A percentile compares a stretch with the other conserved stretches of the same genome.
phyloP scores from a whole-genome alignment of 2,329 filamentous ascomycete species.

The Zasmidium citrigriseum region DNA sequence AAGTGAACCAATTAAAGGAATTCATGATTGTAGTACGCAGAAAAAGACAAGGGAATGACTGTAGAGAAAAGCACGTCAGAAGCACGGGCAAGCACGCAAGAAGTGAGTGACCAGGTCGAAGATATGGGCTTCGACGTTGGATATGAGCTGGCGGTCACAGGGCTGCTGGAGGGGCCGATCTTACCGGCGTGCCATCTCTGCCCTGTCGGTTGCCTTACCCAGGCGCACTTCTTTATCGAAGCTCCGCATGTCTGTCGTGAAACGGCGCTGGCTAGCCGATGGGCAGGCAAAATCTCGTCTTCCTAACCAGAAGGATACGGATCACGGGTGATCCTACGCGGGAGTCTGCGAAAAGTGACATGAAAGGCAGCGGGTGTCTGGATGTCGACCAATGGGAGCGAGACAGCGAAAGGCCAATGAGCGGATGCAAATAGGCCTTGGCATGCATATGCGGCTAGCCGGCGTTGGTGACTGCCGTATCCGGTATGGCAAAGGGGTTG shows the following conservation, averaged over 20 bases:
- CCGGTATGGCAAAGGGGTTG: background rate
- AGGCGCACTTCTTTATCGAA: background rate
- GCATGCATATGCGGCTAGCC: background rate
- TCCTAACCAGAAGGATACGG: background rate
- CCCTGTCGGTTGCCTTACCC: no score
- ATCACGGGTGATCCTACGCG: no score
- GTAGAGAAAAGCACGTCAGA: background rate
- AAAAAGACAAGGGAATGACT: background rate
- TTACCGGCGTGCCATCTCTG: no score
- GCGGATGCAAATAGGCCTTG: background rate
- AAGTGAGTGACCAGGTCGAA: background rate
- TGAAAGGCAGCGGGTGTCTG: background rate
- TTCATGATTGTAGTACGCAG: background rate
- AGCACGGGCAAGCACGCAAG: background rate
- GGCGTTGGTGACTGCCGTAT: background rate
- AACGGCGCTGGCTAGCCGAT: background rate
- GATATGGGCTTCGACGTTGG: background rate
- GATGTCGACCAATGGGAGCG: background rate
- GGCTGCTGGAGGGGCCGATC: no score
- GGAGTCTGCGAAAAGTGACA: background rate
- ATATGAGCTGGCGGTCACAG: no score
- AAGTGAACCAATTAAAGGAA: background rate
- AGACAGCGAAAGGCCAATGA: background rate
- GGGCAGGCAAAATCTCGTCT: background rate
- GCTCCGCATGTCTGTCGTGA: background rate